Percentiles rank a stretch among this genome's conserved stretches.
Evolutionary conservation across 495 filamentous ascomycete genomes (phyloP).

Genomic region (Xylaria curta): DNA sequence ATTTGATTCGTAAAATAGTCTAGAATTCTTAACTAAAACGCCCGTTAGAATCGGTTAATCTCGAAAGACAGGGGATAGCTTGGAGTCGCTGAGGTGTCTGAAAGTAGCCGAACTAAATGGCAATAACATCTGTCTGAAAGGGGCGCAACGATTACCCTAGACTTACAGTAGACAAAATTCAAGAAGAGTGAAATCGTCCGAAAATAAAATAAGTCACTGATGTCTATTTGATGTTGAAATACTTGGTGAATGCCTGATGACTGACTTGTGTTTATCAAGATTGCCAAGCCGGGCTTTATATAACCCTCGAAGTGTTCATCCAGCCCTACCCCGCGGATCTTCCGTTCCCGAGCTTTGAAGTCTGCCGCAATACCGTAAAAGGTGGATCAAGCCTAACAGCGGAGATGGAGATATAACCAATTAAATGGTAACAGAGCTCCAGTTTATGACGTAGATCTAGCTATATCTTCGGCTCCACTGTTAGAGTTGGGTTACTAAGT

Average conservation of each 20-base stretch:
- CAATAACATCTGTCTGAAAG: conserved; percentile 11
- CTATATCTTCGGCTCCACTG: too few relatives aligned
- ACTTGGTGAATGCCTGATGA: neutral
- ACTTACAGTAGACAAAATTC: neutral
- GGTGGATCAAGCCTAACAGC: too few relatives aligned
- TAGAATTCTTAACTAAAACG: neutral
- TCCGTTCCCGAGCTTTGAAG: conserved; percentile 4
- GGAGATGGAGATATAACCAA: too few relatives aligned
- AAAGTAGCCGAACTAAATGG: neutral
- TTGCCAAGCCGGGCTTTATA: conserved; percentile 22
- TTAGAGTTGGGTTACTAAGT: too few relatives aligned
- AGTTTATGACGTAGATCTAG: too few relatives aligned
- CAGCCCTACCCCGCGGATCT: conserved; percentile 12
- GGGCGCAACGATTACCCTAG: neutral
- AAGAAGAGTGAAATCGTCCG: neutral
- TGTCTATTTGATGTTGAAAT: neutral
- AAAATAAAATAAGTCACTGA: neutral
- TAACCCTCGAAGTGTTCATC: conserved; percentile 9
- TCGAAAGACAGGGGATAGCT: neutral
- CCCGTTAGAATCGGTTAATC: neutral
- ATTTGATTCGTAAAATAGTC: neutral
- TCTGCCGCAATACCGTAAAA: neutral
- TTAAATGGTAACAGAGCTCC: too few relatives aligned
- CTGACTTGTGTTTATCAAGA: neutral
- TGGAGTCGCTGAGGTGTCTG: neutral